These are phyloP conservation scores for Stygiomarasmius scandens DNA, from an alignment of 1,284 basidiomycete genomes.

Conservation along the genomic window DNA sequence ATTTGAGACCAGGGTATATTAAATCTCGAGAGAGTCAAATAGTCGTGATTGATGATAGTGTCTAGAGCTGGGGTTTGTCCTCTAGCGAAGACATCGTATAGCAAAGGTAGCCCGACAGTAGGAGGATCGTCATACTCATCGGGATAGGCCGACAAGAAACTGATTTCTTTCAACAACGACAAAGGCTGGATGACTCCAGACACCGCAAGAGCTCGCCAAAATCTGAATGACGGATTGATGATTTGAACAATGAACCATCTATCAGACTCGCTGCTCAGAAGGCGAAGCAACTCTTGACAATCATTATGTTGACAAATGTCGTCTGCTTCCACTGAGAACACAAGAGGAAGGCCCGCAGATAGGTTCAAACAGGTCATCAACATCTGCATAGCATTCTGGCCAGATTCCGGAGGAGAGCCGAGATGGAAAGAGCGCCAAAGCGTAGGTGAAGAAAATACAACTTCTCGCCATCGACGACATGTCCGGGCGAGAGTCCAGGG, in stretches of 20 bases:
- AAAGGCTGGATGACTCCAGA: not conserved
- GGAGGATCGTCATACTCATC: not conserved
- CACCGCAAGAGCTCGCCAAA: not conserved
- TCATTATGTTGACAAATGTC: not conserved
- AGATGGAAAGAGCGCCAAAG: conserved; percentile 5
- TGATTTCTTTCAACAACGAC: not conserved
- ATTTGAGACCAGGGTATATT: not conserved
- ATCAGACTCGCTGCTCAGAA: not conserved
- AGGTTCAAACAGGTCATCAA: not conserved
- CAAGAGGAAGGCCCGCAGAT: not conserved
- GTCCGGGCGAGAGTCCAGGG: conserved; percentile 7
- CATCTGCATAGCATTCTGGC: not conserved
- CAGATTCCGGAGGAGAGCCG: not conserved
- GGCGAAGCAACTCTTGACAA: not conserved
- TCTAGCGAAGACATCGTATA: not conserved
- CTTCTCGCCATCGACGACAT: conserved; percentile 4
- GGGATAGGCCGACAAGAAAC: not conserved
- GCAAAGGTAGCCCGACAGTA: not conserved
- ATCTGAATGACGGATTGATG: not conserved
- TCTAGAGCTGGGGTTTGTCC: not conserved
- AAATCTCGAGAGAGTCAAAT: not conserved
- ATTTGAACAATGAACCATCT: not conserved
- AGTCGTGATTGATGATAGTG: not conserved
- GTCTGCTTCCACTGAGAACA: not conserved
- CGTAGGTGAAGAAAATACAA: not conserved